Percentiles rank a stretch among this genome's conserved stretches.
These are phyloP conservation scores for Pleurostoma richardsiae DNA, from an alignment of 2,329 filamentous ascomycete species.

Conservation along the genomic window DNA sequence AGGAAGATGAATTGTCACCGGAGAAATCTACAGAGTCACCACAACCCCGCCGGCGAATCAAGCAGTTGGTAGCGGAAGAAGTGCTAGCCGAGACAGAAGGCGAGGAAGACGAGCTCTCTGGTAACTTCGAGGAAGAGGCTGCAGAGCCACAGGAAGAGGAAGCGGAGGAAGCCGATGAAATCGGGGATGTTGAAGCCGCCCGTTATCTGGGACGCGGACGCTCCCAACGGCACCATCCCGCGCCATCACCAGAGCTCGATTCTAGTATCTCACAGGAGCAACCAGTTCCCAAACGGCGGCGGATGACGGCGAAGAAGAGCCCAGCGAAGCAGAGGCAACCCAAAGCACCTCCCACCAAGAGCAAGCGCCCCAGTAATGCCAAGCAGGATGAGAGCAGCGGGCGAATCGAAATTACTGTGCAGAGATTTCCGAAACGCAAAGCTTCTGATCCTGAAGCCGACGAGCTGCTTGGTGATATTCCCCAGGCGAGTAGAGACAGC, in stretches of 20 bases:
- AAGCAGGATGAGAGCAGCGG: slow-evolving; percentile 15
- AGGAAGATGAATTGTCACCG: slow-evolving; percentile 23
- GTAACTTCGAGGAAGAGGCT: slow-evolving; percentile 7
- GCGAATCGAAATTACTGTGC: slow-evolving; percentile 52
- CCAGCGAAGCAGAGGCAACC: slow-evolving; percentile 33
- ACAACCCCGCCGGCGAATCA: too few relatives aligned
- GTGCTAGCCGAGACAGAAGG: slow-evolving; percentile 4
- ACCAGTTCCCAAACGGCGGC: slow-evolving; percentile 29
- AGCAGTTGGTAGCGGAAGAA: slow-evolving; percentile 2
- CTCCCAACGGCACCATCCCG: slow-evolving; percentile 27
- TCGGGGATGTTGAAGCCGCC: slow-evolving; percentile 37
- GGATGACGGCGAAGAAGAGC: slow-evolving; percentile 28
- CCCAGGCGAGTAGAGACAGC: slow-evolving; percentile 46
- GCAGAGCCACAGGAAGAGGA: slow-evolving; percentile 14
- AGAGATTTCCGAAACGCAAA: slow-evolving; percentile 51
- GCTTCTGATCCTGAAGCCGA: slow-evolving; percentile 31
- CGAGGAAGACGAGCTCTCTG: too few relatives aligned
- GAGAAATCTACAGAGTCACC: not conserved
- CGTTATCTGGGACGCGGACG: slow-evolving; percentile 36
- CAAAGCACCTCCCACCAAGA: slow-evolving; percentile 6
- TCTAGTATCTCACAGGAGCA: slow-evolving; percentile 27
- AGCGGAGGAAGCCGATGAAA: slow-evolving; percentile 34
- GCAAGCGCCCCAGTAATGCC: slow-evolving; percentile 1
- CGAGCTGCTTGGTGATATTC: slow-evolving; percentile 45
- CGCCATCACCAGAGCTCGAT: slow-evolving; percentile 36